These are phyloP conservation scores for Lentinula aciculospora DNA, from an alignment of 768 basidiomycete genomes.

Conservation along the genomic window DNA sequence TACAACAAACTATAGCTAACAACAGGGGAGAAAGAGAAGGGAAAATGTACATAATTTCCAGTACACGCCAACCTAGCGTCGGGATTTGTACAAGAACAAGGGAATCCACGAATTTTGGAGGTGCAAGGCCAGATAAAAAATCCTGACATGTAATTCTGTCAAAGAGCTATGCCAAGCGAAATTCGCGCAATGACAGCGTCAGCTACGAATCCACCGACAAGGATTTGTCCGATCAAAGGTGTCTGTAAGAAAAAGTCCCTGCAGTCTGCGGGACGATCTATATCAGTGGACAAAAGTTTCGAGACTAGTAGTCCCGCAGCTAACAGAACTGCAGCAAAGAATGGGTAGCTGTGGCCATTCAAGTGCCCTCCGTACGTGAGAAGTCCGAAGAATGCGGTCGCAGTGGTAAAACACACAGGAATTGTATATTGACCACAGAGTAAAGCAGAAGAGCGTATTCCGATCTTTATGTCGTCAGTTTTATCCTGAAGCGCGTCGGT, in stretches of 20 bases:
- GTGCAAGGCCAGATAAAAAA: too few relatives aligned
- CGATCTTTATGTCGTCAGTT: slow-evolving; percentile 47
- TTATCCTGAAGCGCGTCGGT: slow-evolving; percentile 39
- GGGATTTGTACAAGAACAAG: too few relatives aligned
- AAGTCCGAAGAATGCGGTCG: slow-evolving; percentile 35
- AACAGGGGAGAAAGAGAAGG: too few relatives aligned
- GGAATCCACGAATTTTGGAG: too few relatives aligned
- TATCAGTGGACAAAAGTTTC: slow-evolving; percentile 17
- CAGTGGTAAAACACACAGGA: slow-evolving; percentile 40
- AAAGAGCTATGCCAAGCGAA: slow-evolving; percentile 12
- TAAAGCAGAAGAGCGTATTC: slow-evolving; percentile 55
- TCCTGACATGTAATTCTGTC: neutral
- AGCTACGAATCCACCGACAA: slow-evolving; percentile 19
- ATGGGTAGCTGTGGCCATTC: slow-evolving; percentile 36
- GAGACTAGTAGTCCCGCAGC: slow-evolving; percentile 16
- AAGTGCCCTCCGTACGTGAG: slow-evolving; percentile 38
- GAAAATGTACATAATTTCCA: too few relatives aligned
- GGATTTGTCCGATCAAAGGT: slow-evolving; percentile 20
- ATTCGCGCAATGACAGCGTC: slow-evolving; percentile 18
- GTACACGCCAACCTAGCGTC: too few relatives aligned
- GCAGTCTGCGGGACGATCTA: slow-evolving; percentile 22
- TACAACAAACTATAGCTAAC: too few relatives aligned
- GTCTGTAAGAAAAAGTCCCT: slow-evolving; percentile 20
- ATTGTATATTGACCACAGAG: slow-evolving; percentile 43
- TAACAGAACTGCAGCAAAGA: slow-evolving; percentile 18